phyloP scores from a whole-genome alignment of 176 grass and related monocot species.

The Melocanna baccifera region DNA sequence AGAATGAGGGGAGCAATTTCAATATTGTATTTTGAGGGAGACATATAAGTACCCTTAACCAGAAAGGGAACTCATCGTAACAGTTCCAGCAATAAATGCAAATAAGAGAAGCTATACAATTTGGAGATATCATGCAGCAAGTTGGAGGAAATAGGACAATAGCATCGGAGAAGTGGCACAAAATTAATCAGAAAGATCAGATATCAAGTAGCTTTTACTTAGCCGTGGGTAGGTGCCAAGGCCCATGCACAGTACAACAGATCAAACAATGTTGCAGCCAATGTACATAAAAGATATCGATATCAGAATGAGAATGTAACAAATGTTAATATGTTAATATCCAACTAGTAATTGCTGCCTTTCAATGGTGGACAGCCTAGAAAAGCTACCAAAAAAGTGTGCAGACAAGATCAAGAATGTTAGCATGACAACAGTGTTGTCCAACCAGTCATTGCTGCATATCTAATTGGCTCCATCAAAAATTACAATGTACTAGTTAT shows the following conservation, averaged over 20 bases:
- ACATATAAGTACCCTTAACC: not conserved
- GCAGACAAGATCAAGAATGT: not conserved
- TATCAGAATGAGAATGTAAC: not conserved
- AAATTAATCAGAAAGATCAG: not conserved
- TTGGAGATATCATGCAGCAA: not conserved
- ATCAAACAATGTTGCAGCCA: not conserved
- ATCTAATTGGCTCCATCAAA: not conserved
- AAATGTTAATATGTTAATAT: not conserved
- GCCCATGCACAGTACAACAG: not conserved
- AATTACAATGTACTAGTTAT: not conserved
- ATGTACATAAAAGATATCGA: not conserved
- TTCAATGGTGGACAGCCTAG: not conserved
- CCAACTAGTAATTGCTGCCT: not conserved
- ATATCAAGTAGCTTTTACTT: not conserved
- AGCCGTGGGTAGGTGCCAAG: not conserved
- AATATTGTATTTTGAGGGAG: not conserved
- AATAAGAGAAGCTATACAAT: not conserved
- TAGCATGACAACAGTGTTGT: not conserved
- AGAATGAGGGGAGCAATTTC: not conserved
- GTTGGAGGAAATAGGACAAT: not conserved
- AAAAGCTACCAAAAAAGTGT: not conserved
- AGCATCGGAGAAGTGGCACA: not conserved
- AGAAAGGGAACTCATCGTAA: not conserved
- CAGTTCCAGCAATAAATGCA: not conserved
- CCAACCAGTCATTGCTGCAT: not conserved